Base-by-base conservation (phyloP, 2,329 filamentous ascomycete species). In the Apiospora kogelbergensis region DNA sequence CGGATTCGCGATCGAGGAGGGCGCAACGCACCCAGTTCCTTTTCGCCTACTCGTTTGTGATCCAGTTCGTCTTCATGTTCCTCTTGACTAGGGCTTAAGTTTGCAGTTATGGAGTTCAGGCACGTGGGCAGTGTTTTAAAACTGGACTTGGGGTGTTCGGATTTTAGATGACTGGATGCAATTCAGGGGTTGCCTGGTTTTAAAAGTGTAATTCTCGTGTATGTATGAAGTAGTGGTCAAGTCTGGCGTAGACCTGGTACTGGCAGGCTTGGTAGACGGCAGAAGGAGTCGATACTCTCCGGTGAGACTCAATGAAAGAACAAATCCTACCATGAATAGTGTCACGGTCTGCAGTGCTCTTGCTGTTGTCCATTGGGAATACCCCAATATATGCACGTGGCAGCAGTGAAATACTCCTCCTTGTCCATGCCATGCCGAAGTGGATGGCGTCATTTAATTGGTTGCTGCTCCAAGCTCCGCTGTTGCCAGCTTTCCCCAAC, bases 1-100 rank as follows among this genome's bases (percentile, higher is more conserved):
- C 86, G 74, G 92, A 97, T 70, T 93, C 93, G 37, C 89, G 95
- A 71, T 91, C 93, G 46, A 96, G 97, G 83, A 90, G 92, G 77
- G 96, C 92, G 81, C 90, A 94, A 78, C 87, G 95, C 72, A 97
- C 94, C 1, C 94, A 97, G 81, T 97, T 97, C 77, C 85, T 98
- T 73, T 97, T 97, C 80, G 86, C 95, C 74, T 98, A 99, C 82
- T 95, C 95, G 60, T 99, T 98, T 81, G 85, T 97, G 68, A 91
- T 98, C 68, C 96, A 99, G 83, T 88, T 98, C 74, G 84, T 95
- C 68, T 97, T 98, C 81, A 99, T 98, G 95, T 96, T 95, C 91
- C 81, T 89, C 73, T 80, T 90, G 70, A 88, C 83, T 70, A 80
- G 73, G 70, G 83, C 70, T 24, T 71, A 70, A 69, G 17, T 37